Evolutionary conservation across 2,329 filamentous ascomycete genomes (phyloP).

Genomic region (Microsporum audouinii): DNA sequence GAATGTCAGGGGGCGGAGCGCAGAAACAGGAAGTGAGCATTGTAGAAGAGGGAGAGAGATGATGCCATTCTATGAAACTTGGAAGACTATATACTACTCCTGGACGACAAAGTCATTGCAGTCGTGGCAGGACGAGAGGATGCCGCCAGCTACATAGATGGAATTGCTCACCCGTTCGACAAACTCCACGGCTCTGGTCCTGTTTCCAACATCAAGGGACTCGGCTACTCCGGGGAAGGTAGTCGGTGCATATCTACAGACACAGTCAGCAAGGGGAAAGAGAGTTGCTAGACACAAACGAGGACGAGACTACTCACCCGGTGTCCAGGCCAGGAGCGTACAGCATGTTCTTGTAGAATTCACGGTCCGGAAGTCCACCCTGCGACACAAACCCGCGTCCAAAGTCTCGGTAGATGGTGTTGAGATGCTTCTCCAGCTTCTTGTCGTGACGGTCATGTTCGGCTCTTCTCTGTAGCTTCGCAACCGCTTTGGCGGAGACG

Average conservation of each 20-base stretch:
- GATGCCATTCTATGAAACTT: background rate
- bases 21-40: background rate
- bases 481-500: slow-evolving; percentile 9
- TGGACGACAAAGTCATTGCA: background rate
- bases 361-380: slow-evolving; percentile 35
- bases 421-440: slow-evolving; percentile 23
- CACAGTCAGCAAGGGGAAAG: background rate
- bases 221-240: slow-evolving; percentile 20
- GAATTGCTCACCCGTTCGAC: slow-evolving; percentile 17
- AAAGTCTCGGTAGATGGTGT: slow-evolving; percentile 38
- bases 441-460: slow-evolving; percentile 7
- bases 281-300: background rate
- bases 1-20: background rate
- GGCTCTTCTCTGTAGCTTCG: slow-evolving; percentile 6
- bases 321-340: slow-evolving; percentile 37
- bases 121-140: slow-evolving; percentile 9
- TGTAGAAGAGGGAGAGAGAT: background rate
- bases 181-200: slow-evolving; percentile 17
- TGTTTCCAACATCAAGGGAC: slow-evolving; percentile 18
- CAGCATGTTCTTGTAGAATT: slow-evolving; percentile 38
- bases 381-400: slow-evolving; percentile 36
- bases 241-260: slow-evolving; percentile 17
- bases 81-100: background rate
- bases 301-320: slow-evolving; percentile 13
- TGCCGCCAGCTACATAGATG: slow-evolving; percentile 17